Evolutionary conservation across 305 asterid genomes (phyloP).

Genomic region (Stenogyne calaminthoides): DNA sequence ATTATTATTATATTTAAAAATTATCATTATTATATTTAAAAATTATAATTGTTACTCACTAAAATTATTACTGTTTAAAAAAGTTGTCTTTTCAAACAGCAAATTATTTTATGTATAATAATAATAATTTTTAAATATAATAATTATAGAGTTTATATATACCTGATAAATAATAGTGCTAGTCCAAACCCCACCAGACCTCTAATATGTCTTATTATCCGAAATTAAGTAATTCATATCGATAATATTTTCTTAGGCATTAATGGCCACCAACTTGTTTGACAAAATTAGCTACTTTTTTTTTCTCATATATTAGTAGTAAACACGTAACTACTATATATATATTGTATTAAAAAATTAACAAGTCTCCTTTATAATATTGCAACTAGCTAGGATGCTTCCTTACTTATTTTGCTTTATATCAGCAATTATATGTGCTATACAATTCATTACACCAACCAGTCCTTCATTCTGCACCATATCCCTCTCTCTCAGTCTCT

Average conservation of each 20-base stretch:
- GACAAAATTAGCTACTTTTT: not conserved
- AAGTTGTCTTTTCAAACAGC: too few relatives aligned
- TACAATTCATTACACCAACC: not conserved
- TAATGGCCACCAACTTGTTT: slow-evolving; percentile 6
- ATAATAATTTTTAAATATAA: too few relatives aligned
- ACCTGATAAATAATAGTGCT: too few relatives aligned
- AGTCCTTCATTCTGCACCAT: not conserved
- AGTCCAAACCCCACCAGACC: too few relatives aligned
- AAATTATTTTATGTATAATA: too few relatives aligned
- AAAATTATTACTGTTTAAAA: too few relatives aligned
- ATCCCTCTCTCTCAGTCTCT: not conserved
- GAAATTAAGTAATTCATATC: not conserved
- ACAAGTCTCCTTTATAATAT: not conserved
- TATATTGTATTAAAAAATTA: not conserved
- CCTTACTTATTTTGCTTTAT: not conserved
- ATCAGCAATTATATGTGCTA: too few relatives aligned
- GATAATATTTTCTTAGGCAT: not conserved
- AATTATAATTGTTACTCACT: too few relatives aligned
- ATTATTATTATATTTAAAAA: too few relatives aligned
- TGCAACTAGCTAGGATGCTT: slow-evolving; percentile 1
- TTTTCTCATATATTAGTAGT: too few relatives aligned
- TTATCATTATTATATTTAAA: too few relatives aligned
- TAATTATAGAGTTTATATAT: too few relatives aligned
- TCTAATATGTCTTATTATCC: not conserved
- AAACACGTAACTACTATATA: not conserved